Evolutionary conservation across 2,329 filamentous ascomycete genomes (phyloP).

Genomic region (Verruconis gallopava): DNA sequence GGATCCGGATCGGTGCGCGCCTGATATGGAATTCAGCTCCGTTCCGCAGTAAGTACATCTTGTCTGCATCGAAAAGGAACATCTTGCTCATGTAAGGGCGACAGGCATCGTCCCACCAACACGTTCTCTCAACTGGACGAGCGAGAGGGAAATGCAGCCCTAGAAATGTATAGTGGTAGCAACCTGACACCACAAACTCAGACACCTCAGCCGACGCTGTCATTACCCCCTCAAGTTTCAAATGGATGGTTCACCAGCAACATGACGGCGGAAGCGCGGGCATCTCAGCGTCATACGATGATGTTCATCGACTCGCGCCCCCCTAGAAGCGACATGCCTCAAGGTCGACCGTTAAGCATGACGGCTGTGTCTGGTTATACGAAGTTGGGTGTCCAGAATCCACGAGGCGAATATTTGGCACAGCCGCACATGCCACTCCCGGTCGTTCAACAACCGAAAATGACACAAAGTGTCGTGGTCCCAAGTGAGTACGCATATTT

Average conservation of each 20-base stretch:
- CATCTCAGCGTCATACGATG: background rate
- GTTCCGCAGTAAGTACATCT: slow-evolving; percentile 23
- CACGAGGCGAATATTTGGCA: slow-evolving; percentile 9
- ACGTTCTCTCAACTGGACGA: slow-evolving; percentile 20
- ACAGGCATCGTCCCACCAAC: too few species aligned
- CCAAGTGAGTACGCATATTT: background rate
- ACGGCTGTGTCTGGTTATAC: background rate
- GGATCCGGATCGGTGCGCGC: too few species aligned
- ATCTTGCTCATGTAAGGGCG: too few species aligned
- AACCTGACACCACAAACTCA: slow-evolving; percentile 19
- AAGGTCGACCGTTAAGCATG: slow-evolving; percentile 3
- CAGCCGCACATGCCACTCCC: slow-evolving; percentile 8
- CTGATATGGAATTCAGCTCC: slow-evolving; percentile 31
- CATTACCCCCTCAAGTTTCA: slow-evolving; percentile 1
- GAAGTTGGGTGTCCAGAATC: slow-evolving; percentile 7
- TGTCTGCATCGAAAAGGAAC: background rate
- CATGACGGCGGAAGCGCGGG: too few species aligned
- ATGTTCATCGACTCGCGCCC: slow-evolving; percentile 8
- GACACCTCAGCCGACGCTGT: slow-evolving; percentile 8
- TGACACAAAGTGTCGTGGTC: slow-evolving; percentile 4
- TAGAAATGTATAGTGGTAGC: slow-evolving; percentile 18
- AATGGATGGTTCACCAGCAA: too few species aligned
- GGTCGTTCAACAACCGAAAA: slow-evolving; percentile 5
- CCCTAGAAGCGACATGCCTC: slow-evolving; percentile 1
- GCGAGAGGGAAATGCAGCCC: slow-evolving; percentile 18